These are phyloP conservation scores for Aspergillus cristatus DNA, from an alignment of 495 filamentous ascomycete species.

Conservation along the genomic window DNA sequence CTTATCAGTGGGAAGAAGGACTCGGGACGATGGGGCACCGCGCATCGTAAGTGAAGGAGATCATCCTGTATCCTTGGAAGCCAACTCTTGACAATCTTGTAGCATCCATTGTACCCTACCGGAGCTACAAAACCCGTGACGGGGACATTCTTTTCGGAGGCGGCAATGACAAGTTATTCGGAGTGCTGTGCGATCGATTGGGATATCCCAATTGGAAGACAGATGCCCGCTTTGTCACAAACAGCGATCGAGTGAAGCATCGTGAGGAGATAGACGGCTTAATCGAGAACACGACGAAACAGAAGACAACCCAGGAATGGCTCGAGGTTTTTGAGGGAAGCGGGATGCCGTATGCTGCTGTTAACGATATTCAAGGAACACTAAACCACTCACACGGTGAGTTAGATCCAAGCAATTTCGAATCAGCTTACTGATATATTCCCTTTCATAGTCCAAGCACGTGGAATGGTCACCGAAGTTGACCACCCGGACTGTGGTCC, in stretches of 20 bases:
- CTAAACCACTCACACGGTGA: slow-evolving; percentile 74
- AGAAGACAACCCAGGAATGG: slow-evolving; percentile 86
- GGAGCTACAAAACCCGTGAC: slow-evolving; percentile 84
- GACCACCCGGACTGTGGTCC: slow-evolving; percentile 75
- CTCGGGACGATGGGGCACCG: slow-evolving; percentile 85
- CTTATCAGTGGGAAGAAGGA: slow-evolving; percentile 85
- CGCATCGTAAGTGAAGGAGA: slow-evolving; percentile 62
- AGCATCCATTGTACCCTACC: slow-evolving; percentile 95
- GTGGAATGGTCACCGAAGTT: slow-evolving; percentile 81
- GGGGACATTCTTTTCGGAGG: slow-evolving; percentile 89
- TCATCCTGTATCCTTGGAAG: background rate
- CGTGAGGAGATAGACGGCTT: slow-evolving; percentile 63
- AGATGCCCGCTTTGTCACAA: slow-evolving; percentile 66
- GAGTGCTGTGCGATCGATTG: slow-evolving; percentile 71
- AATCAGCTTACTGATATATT: slow-evolving; percentile 3
- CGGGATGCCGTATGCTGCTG: slow-evolving; percentile 89
- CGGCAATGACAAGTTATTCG: slow-evolving; percentile 87
- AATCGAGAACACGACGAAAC: slow-evolving; percentile 63
- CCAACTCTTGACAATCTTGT: slow-evolving; percentile 6
- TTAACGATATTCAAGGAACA: slow-evolving; percentile 83
- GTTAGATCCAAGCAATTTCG: slow-evolving; percentile 2
- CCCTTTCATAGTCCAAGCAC: slow-evolving; percentile 51
- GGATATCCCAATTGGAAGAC: slow-evolving; percentile 71
- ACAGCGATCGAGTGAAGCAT: slow-evolving; percentile 73
- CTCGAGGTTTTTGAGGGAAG: slow-evolving; percentile 76